Base-by-base conservation (phyloP, 2,329 filamentous ascomycete species). In the Xylariomycetidae sp. region DNA sequence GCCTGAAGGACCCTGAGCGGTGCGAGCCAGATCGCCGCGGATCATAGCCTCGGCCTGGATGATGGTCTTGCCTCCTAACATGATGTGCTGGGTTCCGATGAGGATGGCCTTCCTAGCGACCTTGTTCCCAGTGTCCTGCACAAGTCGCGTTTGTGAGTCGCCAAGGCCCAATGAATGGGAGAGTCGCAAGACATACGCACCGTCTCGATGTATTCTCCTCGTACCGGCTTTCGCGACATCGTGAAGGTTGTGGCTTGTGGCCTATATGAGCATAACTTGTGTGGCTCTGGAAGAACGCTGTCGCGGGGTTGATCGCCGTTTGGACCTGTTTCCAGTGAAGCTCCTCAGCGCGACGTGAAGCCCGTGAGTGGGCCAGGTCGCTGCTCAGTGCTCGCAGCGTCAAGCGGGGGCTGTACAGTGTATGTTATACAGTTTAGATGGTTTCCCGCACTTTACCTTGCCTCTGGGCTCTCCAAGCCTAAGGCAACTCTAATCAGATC, bases 171-270 rank as follows among this genome's bases (percentile, higher is more conserved):
- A 12, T 13, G 22, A 12, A 2, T 4, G 5, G 29, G 1, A 9
- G 19, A 7, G 10, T 16, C 26, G 26, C 8, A 9, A n/a, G 12
- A 17, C 19, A 12, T 28, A 19, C 74, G 52, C 72, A 94, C 89
- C 34, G 92, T 98, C 64, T 95, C 90, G 43, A 98, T 95, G 58
- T 95, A 96, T 62, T 95, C 89, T 62, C 86, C 86, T 63, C 88
- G 94, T 8, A 76, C 72, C 31, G 79, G 70, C 56, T 89, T 84
- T 50, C 82, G 76, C 44, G 84, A 84, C 84, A 88, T 88, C 10
- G 36, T 70, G 58, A 18, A 13, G 20, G n/a, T 12, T 30, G 7
- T 20, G 28, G n/a, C n/a, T n/a, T n/a, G n/a, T n/a, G n/a, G n/a
- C n/a, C n/a, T n/a, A n/a, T n/a, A n/a, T n/a, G n/a, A n/a, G n/a